phyloP scores from a whole-genome alignment of 768 basidiomycete genomes.

The Candolleomyces eurysporus region DNA sequence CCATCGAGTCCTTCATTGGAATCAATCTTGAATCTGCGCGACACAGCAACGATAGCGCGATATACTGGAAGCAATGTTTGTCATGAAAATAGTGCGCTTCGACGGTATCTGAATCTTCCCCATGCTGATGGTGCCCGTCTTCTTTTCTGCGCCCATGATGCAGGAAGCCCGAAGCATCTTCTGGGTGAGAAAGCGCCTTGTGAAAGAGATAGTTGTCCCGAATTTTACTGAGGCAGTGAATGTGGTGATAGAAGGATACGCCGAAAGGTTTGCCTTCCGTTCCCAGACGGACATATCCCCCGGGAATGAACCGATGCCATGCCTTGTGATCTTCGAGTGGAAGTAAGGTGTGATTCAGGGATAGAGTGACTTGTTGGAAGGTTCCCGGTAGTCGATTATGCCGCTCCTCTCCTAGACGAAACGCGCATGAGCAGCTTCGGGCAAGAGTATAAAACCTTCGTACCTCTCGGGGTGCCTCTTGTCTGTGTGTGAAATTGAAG shows the following conservation, averaged over 20 bases:
- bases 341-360: background rate
- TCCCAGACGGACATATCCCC: slow-evolving; percentile 1
- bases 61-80: slow-evolving; percentile 1
- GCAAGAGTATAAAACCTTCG: too few relatives aligned
- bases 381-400: too few relatives aligned
- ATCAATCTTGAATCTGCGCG: background rate
- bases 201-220: background rate
- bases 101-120: background rate
- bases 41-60: background rate
- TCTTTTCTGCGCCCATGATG: too few relatives aligned
- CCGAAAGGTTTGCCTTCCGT: background rate
- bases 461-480: too few relatives aligned
- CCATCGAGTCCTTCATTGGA: background rate
- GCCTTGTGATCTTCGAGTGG: background rate
- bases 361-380: background rate
- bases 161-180: background rate
- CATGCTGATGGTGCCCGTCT: background rate
- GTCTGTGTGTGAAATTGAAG: too few relatives aligned
- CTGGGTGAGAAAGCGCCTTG: background rate
- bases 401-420: too few relatives aligned
- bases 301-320: background rate
- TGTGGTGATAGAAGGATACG: slow-evolving; percentile 3
- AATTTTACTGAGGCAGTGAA: background rate
- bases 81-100: background rate
- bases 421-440: too few relatives aligned